A percentile compares a stretch with the other conserved stretches of the same genome.
Evolutionary conservation across 441 rosid genomes (phyloP).

Genomic region (Erodium texanum): DNA sequence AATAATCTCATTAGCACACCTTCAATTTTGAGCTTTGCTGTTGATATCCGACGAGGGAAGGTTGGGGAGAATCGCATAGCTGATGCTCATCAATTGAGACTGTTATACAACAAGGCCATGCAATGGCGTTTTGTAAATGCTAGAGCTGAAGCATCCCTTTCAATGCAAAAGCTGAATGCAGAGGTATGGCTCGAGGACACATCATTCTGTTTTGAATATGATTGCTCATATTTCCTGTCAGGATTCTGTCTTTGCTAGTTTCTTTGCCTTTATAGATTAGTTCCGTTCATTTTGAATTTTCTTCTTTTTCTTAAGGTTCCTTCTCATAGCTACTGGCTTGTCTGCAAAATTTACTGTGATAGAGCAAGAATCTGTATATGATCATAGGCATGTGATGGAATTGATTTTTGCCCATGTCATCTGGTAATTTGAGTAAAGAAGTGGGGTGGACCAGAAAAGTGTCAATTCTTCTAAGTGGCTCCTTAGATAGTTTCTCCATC

Average conservation of each 20-base stretch:
- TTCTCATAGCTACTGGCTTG: too few species aligned
- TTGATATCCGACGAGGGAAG: constrained; percentile 63
- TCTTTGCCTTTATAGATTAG: not conserved
- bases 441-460: too few species aligned
- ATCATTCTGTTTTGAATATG: too few species aligned
- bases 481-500: too few species aligned
- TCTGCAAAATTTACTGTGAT: too few species aligned
- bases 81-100: constrained; percentile 64
- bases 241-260: not conserved
- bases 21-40: constrained; percentile 69
- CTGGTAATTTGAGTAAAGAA: not conserved
- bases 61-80: constrained; percentile 49
- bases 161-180: constrained; percentile 45
- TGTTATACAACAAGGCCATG: constrained; percentile 60
- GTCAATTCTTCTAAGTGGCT: too few species aligned
- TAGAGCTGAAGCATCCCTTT: constrained; percentile 47
- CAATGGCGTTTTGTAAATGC: constrained; percentile 88
- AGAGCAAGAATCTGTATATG: too few species aligned
- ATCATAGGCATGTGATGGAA: too few species aligned
- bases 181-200: constrained; percentile 47
- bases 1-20: constrained; percentile 31
- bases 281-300: not conserved
- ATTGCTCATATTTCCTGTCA: constrained; percentile 12
- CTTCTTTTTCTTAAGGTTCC: too few species aligned
- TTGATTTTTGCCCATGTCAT: too few species aligned